These are phyloP conservation scores for Spergularia bocconei DNA, from an alignment of 148 eudicot genomes.

Conservation along the genomic window DNA sequence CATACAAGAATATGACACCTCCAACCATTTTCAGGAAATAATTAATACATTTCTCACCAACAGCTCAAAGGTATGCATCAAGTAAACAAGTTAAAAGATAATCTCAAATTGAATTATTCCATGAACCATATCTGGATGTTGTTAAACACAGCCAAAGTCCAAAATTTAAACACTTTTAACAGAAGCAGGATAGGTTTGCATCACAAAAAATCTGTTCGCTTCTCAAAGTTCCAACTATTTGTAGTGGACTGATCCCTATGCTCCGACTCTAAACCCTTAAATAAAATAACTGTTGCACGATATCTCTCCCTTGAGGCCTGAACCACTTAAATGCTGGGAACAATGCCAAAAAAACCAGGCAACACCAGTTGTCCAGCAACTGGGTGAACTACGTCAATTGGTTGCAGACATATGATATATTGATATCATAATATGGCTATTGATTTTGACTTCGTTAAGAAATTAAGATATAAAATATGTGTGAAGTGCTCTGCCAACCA, in stretches of 20 bases:
- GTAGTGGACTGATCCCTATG: too few species aligned
- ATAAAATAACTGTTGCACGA: background rate
- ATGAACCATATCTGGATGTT: background rate
- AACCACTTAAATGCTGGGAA: background rate
- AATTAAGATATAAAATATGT: background rate
- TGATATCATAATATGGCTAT: background rate
- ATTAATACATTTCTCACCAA: background rate
- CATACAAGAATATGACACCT: too few species aligned
- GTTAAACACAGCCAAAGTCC: too few species aligned
- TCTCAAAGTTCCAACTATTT: too few species aligned
- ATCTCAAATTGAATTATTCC: background rate
- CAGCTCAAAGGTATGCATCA: background rate
- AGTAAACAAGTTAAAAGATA: background rate
- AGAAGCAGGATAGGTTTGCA: background rate
- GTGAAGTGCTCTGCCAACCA: background rate
- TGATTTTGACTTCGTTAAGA: background rate
- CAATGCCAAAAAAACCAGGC: background rate
- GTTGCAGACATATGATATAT: background rate
- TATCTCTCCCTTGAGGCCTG: background rate
- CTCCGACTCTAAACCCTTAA: background rate
- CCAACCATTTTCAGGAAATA: background rate
- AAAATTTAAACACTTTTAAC: background rate
- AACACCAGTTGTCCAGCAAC: background rate
- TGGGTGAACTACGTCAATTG: background rate
- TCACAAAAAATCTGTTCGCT: background rate